Conservation (phyloP, 495 filamentous ascomycete genomes). For the Trichoderma virens region DNA sequence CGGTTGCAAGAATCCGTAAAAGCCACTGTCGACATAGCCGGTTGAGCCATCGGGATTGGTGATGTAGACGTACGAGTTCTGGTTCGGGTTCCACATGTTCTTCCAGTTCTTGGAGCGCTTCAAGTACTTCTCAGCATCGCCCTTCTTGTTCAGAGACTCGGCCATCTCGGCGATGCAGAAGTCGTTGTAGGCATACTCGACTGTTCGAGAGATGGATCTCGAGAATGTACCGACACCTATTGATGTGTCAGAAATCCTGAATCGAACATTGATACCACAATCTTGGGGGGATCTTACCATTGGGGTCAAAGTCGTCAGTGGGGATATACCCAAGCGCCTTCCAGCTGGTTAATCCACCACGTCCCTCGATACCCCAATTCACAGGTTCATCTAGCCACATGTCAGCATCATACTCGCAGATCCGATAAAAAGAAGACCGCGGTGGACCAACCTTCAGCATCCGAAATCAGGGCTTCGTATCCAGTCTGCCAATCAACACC, state of each 20-base stretch:
- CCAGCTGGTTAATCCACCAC: constrained; percentile 56
- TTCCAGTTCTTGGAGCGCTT: constrained; percentile 57
- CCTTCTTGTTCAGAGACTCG: constrained; percentile 40
- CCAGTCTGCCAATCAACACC: constrained; percentile 56
- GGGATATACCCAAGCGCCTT: constrained; percentile 57
- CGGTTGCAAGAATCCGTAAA: constrained; percentile 63
- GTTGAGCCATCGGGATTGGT: constrained; percentile 40
- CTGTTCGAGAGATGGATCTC: constrained; percentile 55
- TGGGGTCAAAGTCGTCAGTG: constrained; percentile 51
- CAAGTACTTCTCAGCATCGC: constrained; percentile 55
- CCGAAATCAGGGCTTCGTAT: constrained; percentile 58
- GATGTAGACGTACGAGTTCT: constrained; percentile 36
- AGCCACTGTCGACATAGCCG: constrained; percentile 43
- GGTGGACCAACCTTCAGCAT: constrained; percentile 52
- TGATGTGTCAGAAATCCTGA: constrained; percentile 46
- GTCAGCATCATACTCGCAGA: neutral
- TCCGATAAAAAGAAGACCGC: neutral
- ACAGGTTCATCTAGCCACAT: constrained; percentile 24
- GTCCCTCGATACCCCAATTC: constrained; percentile 58
- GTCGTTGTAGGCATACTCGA: constrained; percentile 67
- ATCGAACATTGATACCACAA: neutral
- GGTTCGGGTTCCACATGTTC: constrained; percentile 58
- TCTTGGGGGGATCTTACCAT: neutral
- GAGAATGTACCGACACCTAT: constrained; percentile 55
- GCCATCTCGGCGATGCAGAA: constrained; percentile 63